Conservation (phyloP, 306 rosid genomes). For the Inga leiocalycina region DNA sequence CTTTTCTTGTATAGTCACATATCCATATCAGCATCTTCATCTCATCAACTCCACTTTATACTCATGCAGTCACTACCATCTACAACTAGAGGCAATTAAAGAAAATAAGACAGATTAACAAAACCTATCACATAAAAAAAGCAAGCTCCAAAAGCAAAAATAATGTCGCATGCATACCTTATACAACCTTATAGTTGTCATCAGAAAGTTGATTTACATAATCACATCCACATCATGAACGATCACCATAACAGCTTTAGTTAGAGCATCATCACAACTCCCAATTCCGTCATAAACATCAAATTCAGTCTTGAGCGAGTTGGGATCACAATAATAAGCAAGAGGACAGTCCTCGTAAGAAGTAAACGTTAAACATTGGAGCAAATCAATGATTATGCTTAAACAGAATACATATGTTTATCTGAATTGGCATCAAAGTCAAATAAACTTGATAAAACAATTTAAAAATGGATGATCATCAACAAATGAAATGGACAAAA, state of each 20-base stretch:
- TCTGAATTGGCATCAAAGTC: not conserved
- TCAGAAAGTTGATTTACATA: not conserved
- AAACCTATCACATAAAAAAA: not conserved
- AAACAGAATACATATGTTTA: not conserved
- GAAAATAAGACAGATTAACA: not conserved
- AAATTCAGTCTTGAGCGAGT: not conserved
- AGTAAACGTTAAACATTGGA: not conserved
- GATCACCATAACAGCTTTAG: not conserved
- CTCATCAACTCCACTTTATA: no score
- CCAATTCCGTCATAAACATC: not conserved
- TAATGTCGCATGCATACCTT: not conserved
- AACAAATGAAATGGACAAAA: not conserved
- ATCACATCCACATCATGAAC: not conserved
- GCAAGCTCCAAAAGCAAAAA: not conserved
- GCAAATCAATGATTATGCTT: not conserved
- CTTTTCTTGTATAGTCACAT: no score
- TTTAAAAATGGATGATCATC: not conserved
- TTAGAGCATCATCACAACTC: not conserved
- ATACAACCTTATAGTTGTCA: not conserved
- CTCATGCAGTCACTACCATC: not conserved
- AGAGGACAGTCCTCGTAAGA: not conserved
- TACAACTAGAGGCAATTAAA: not conserved
- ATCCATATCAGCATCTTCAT: no score
- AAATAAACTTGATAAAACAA: not conserved
- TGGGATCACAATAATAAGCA: not conserved